Percentiles rank a stretch among this genome's conserved stretches.
phyloP scores from a whole-genome alignment of 441 rosid genomes.

The Melastoma candidum region DNA sequence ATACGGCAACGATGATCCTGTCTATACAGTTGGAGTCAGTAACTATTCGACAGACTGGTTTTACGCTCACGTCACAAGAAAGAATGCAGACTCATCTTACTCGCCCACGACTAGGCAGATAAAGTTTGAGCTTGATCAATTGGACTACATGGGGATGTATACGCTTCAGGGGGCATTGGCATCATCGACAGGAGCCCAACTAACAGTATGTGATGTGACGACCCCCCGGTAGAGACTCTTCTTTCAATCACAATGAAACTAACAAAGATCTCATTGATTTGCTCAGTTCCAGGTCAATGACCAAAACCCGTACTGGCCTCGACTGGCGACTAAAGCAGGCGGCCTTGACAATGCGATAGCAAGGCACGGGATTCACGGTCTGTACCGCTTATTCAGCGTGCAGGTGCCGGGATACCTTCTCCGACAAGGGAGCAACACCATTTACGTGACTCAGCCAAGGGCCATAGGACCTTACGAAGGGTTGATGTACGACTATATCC shows the following conservation, averaged over 20 bases:
- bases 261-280: background rate
- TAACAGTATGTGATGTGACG: too few relatives aligned
- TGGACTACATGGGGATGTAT: too few relatives aligned
- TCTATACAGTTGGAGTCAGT: background rate
- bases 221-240: too few relatives aligned
- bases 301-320: constrained; percentile 10
- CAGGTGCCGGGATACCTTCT: constrained; percentile 26
- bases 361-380: constrained; percentile 58
- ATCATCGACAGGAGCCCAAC: too few relatives aligned
- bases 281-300: constrained; percentile 39
- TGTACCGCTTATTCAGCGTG: constrained; percentile 38
- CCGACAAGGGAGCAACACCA: constrained; percentile 29
- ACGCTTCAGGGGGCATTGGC: too few relatives aligned
- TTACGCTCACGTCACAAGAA: constrained; percentile 4
- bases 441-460: constrained; percentile 38
- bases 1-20: background rate
- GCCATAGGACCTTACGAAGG: constrained; percentile 24
- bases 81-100: too few relatives aligned
- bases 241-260: too few relatives aligned
- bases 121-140: too few relatives aligned
- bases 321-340: constrained; percentile 25
- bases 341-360: constrained; percentile 53
- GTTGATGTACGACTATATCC: constrained; percentile 48
- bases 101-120: too few relatives aligned
- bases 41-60: constrained; percentile 3